Base-by-base conservation (phyloP, 345 rosid species). In the Linum usitatissimum region DNA sequence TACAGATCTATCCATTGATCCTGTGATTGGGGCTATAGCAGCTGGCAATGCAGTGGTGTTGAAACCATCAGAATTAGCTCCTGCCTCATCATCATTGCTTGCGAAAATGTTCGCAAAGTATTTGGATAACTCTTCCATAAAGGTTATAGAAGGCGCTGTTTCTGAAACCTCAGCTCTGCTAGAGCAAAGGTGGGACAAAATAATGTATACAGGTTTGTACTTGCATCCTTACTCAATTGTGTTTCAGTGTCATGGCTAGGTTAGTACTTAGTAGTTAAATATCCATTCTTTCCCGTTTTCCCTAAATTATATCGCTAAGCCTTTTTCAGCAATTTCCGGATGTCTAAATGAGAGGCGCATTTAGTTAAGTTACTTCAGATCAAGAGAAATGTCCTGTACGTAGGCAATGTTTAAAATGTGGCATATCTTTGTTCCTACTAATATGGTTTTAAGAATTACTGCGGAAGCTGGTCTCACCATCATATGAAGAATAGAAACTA, bases 41-140 rank as follows among this genome's bases (percentile, higher is more conserved):
- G 63, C 63, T 12, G 63, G 63, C 8, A 60, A 60, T 60, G 48
- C 63, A 6, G 48, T 60, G 49, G 49, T 60, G 13, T 34, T 60
- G 19, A 60, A 60, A 38, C 63, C 63, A 15, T 60, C 63, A n/a
- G 63, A 60, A 36, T 14, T 60, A 5, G 63, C 63, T 60, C 63
- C 63, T 1, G 63, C 63, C 19, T 30, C 63, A 0, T 60, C 63
- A n/a, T 36, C 63, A 0, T 18, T 60, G 36, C 63, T 60, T 60
- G 36, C 48, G 0, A 31, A 60, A 60, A 9, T 60, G 18, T 34
- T 60, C 6, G 63, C 36, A 30, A 6, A 60, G 21, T 60, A 60
- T 38, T 34, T 60, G 17, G 63, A 60, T 34, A 60, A 34, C 6
- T 60, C 49, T 60, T 30, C 48, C 20, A 34, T 60, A 12, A 60